A percentile compares a stretch with the other conserved stretches of the same genome.
These are phyloP conservation scores for Plenodomus lindquistii DNA, from an alignment of 2,329 filamentous ascomycete genomes.

Conservation along the genomic window DNA sequence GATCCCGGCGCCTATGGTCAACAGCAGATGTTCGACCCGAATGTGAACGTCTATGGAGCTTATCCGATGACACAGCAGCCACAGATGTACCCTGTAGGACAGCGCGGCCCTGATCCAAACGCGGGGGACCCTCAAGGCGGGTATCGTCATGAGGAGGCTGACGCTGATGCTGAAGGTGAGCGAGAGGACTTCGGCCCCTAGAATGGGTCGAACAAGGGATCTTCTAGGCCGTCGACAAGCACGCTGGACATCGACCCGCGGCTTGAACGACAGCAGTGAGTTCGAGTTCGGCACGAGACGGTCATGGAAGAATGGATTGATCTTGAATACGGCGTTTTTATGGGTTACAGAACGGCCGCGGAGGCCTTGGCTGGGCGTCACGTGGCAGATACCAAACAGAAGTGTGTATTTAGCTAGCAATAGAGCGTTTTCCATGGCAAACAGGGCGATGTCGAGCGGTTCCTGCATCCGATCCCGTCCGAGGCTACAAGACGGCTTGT, in stretches of 20 bases:
- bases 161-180: conserved; percentile 47
- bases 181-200: conserved; percentile 44
- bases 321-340: conserved; percentile 18
- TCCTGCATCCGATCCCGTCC: conserved; percentile 3
- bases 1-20: conserved; percentile 77
- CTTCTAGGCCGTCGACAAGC: no score
- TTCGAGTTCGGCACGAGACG: conserved; percentile 1
- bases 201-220: no score
- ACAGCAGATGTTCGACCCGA: conserved; percentile 77
- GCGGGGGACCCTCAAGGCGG: conserved; percentile 41
- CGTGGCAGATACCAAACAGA: conserved; percentile 28
- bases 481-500: conserved; percentile 6
- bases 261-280: no score
- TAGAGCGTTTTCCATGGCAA: conserved; percentile 2
- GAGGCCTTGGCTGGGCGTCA: conserved; percentile 35
- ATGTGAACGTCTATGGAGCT: conserved; percentile 82
- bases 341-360: conserved; percentile 40
- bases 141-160: conserved; percentile 44
- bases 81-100: conserved; percentile 42
- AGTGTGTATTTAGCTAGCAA: conserved; percentile 3
- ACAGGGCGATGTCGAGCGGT: conserved; percentile 5
- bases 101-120: conserved; percentile 44
- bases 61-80: conserved; percentile 79
- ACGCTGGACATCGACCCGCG: no score
- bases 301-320: not conserved